Evolutionary conservation across 140 eudicot species (phyloP), one percentile per base, ranked within the genome.

Genomic region (Flaveria floridana): DNA sequence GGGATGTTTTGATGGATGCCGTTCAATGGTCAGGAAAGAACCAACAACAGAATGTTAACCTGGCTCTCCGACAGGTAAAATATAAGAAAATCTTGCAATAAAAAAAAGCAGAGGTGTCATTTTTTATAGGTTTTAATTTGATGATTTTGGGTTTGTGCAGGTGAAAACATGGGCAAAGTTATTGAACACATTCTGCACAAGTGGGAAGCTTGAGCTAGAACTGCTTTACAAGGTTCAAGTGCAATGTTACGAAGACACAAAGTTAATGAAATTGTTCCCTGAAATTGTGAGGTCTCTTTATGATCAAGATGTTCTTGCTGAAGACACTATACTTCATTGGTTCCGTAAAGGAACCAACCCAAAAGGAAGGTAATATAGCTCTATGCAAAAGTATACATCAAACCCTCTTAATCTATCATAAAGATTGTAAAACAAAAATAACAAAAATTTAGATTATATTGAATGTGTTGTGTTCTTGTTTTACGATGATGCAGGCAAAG

Each of bases 11-110:
- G 87, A 95, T 95, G 99, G 99, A 95, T 81, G 85, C 99, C 77
- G 96, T 95, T 73, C 97, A 91, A 55, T 95, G 99, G 99, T 95
- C 99, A 74, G 97, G 97, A 34, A 95, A 95, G 83, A 95, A 95
- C 46, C 99, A 95, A 64, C 99, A 95, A 83, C 99, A 95, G 83
- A 95, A 95, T 83, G 97, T 97, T 52, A 95, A 95, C 73, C 69
- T 84, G 14, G 99, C 96, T 71, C 84, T 95, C 7, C 96, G 95
- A 20, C 99, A 95, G 99, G 99, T 93, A 74, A 44, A 2, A 15
- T 42, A 1, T 42, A 15, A 58, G 58, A 44, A 42, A 14, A 9
- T 59, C 25, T 13, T 70, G 61, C 21, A 30, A 28, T 28, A 3
- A 28, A 51, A 55, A 18, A 47, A 63, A 34, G 9, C 25, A 51